Base-by-base conservation (phyloP, 2,329 filamentous ascomycete genomes). In the Corniculantispora saksenae region DNA sequence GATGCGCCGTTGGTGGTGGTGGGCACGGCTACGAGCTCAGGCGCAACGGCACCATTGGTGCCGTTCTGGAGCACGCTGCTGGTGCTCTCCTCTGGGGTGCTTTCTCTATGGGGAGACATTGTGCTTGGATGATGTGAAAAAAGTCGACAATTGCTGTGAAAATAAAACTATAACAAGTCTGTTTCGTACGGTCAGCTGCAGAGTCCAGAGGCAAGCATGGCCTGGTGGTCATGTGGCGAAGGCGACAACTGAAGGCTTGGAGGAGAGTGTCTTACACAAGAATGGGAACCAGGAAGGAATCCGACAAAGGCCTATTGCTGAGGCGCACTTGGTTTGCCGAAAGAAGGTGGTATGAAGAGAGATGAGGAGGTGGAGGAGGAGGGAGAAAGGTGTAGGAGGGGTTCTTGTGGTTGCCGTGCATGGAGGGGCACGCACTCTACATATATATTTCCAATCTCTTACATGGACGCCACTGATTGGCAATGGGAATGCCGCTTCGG, bases 21-120 rank as follows among this genome's bases (percentile, higher is more conserved):
- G 13, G 48, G 40, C 12, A 45, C 56, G 5, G 35, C 38, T 35
- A 59, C 47, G 17, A 64, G 54, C 38, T 59, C 56, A 5, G 55
- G 55, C 25, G 55, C 56, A 38, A 45, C 61, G 25, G 53, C 23
- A 45, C 61, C 61, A 25, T 64, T 64, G 45, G 54, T 51, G 32
- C 61, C 61, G 45, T 64, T 58, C 43, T 58, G 43, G 19, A 50
- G 45, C 54, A 43, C 12, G 23, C 32, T 21, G 45, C 17, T 23
- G 32, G 54, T 25, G 61, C 61, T 63, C 51, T 63, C 61, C n/a
- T 63, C 61, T 9, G 25, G n/a, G 21, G 51, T 50, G 51, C 51
- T 57, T 63, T 63, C 61, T 56, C 51, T 32, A 21, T 64, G 62
- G 29, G 62, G 62, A 55, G 62, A 58, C 62, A 64, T 64, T 48